Evolutionary conservation across 1,284 basidiomycete genomes (phyloP), one percentile per base, ranked within the genome.

Genomic region (Tilletia walkeri): DNA sequence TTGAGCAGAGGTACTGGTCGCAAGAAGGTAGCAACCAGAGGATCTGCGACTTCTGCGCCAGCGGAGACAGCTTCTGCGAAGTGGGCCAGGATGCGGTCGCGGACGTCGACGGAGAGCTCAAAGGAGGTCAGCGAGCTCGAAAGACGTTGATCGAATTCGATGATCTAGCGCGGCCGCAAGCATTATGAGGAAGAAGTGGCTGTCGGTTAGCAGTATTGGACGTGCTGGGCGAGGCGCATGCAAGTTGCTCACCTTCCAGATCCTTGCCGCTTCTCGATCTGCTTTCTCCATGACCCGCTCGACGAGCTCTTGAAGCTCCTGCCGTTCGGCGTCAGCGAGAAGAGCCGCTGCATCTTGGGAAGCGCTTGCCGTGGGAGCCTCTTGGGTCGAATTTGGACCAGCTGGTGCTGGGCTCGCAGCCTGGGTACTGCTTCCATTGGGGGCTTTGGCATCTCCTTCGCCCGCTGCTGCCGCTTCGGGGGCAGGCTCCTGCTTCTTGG

Each of bases 241-340:
- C 24, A 61, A 38, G 10, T 20, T 54, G 76, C 84, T 24, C 67
- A 88, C 89, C 85, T 88, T 90, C 69, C 89, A 79, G 14, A 87
- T 88, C 79, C 93, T 88, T 1, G 86, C 84, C 68, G 95, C 89
- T 77, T 98, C 96, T 84, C 91, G 95, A 81, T 97, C 93, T 2
- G 89, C 91, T 78, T 90, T 93, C 18, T 95, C 93, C 78, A 95
- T 92, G 41, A 92, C 86, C 78, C 89, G 90, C 75, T 97, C 94
- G 24, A 83, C 82, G 41, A 84, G 72, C 49, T 78, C 75, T 66
- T 83, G 80, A 1, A 83, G 75, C 36, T 78, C 78, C 65, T 80
- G 76, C 65, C 82, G 78, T 67, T 84, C 82, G 16, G 77, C 75
- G 67, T 73, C 76, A 54, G 76, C 77, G 16, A 38, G 59, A 14